Conservation (phyloP, 2,329 filamentous ascomycete species). For the Calonectria naviculata region DNA sequence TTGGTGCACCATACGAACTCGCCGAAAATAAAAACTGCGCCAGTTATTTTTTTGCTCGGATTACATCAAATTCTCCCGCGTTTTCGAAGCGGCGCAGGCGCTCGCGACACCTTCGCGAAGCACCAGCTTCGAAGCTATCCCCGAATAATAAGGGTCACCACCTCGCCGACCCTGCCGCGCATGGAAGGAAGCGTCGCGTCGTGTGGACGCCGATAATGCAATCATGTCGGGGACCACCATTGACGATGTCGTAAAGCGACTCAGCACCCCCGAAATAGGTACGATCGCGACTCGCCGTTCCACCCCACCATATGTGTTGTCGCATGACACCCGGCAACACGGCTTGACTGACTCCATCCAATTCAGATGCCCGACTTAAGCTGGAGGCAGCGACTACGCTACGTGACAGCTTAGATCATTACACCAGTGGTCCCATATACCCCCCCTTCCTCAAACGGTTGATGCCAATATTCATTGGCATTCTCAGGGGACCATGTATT, state of each 20-base stretch:
- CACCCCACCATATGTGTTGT: constrained; percentile 28
- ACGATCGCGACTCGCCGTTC: constrained; percentile 36
- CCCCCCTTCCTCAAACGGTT: constrained; percentile 84
- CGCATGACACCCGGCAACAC: constrained; percentile 25
- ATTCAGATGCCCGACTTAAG: constrained; percentile 81
- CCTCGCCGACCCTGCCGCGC: constrained; percentile 38
- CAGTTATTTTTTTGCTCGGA: not conserved
- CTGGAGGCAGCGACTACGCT: constrained; percentile 85
- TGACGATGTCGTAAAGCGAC: constrained; percentile 72
- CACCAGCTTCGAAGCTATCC: constrained; percentile 28
- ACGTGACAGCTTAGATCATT: constrained; percentile 91
- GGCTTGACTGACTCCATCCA: constrained; percentile 16
- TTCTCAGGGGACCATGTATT: constrained; percentile 86
- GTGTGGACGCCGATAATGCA: constrained; percentile 58
- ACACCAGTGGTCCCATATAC: constrained; percentile 83
- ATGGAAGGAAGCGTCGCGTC: constrained; percentile 50
- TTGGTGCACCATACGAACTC: constrained; percentile 6
- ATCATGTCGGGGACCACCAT: constrained; percentile 70
- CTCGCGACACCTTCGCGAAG: constrained; percentile 40
- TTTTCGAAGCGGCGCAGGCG: constrained; percentile 16
- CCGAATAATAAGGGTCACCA: constrained; percentile 29
- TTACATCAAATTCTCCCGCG: not conserved
- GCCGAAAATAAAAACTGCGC: constrained; percentile 3
- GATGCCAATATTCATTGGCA: constrained; percentile 88
- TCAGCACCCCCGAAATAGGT: constrained; percentile 68